Conservation (phyloP, 352 stramenopile species). For the Pythium plurisporium region DNA sequence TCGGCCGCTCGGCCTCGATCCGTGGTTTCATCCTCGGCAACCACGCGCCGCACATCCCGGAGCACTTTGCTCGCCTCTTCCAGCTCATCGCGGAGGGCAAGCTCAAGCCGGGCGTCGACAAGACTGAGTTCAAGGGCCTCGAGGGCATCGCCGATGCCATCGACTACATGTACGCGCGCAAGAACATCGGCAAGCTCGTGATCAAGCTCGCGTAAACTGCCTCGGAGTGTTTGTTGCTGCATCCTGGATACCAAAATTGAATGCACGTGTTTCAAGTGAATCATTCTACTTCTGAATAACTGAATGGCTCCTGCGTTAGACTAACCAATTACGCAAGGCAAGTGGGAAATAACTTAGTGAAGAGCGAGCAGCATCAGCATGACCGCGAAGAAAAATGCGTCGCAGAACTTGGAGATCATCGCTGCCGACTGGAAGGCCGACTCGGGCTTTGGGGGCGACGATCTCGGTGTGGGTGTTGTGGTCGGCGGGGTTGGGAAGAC, state of each 20-base stretch:
- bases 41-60: slow-evolving; percentile 14
- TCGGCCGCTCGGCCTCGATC: slow-evolving; percentile 30
- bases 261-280: too few species aligned
- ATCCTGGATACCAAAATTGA: not conserved
- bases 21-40: slow-evolving; percentile 43
- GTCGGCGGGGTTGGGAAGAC: not conserved
- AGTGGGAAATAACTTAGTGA: not conserved
- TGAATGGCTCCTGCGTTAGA: too few species aligned
- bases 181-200: slow-evolving; percentile 82
- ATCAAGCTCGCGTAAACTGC: slow-evolving; percentile 41
- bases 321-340: not conserved
- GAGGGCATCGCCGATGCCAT: slow-evolving; percentile 57
- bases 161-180: slow-evolving; percentile 70
- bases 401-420: not conserved
- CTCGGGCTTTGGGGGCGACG: not conserved
- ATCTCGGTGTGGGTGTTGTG: not conserved
- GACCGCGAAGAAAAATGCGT: not conserved
- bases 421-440: slow-evolving; percentile 3
- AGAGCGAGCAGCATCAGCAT: not conserved
- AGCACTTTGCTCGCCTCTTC: slow-evolving; percentile 46
- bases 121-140: slow-evolving; percentile 47
- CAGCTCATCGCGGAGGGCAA: slow-evolving; percentile 38
- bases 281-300: too few species aligned
- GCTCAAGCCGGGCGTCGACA: slow-evolving; percentile 45
- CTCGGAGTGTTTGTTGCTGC: not conserved